Conservation (phyloP, 2,329 filamentous ascomycete species). For the Fusarium chuoi region DNA sequence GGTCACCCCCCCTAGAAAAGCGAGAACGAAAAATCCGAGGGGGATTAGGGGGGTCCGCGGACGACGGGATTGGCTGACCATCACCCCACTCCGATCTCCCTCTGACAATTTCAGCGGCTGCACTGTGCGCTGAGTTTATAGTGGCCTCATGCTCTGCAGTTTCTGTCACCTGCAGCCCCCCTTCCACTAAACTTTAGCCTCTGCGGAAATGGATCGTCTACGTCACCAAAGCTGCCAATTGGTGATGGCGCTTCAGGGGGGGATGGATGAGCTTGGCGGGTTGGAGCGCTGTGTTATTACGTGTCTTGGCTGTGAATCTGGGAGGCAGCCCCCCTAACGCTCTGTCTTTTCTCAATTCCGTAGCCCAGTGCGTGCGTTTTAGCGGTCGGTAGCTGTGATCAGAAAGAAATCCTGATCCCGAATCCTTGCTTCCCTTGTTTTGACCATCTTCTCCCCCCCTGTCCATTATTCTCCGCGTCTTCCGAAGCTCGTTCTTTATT, state of each 20-base stretch:
- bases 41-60: constrained; percentile 6
- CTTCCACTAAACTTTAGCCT: constrained; percentile 5
- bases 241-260: background rate
- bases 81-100: background rate
- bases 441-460: background rate
- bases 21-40: constrained; percentile 15
- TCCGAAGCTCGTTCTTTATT: constrained; percentile 3
- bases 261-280: too few relatives aligned
- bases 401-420: constrained; percentile 6
- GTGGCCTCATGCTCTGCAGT: background rate
- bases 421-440: background rate
- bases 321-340: background rate
- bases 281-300: too few relatives aligned
- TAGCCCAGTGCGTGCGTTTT: background rate
- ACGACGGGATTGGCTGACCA: background rate
- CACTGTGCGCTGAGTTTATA: background rate
- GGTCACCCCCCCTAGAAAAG: background rate
- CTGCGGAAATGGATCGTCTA: background rate
- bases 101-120: background rate
- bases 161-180: background rate
- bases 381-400: background rate
- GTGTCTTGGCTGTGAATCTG: too few relatives aligned
- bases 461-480: constrained; percentile 21
- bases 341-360: background rate
- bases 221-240: constrained; percentile 15